Evolutionary conservation across 345 rosid species (phyloP), one percentile per base, ranked within the genome.

Genomic region (Physaria fendleri): DNA sequence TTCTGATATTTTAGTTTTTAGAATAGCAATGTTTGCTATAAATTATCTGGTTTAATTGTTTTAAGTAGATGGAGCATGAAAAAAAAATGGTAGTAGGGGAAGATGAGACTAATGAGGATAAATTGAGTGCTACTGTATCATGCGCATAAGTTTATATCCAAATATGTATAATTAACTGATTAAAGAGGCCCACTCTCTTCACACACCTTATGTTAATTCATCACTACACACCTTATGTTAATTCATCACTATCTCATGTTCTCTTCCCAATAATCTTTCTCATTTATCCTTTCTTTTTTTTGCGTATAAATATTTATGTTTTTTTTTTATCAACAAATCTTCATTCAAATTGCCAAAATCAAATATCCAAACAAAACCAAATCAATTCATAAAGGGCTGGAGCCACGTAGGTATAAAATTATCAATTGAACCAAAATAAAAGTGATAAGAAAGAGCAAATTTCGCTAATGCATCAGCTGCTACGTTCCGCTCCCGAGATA

Each of bases 51-150:
- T 12, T 17, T 37, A 35, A 37, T 25, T 47, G 0, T 16, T 35
- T 9, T 21, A 5, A 21, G 27, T 28, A 38, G 24, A 49, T 44
- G 56, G 10, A 29, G 16, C 48, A 56, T 46, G n/a, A 46, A 39
- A 38, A 18, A 32, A 22, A 24, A 9, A 51, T 34, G 47, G 44
- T 38, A 46, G 54, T 55, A 47, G 46, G 60, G 48, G 60, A 62
- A 63, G 32, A 17, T 55, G 64, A 24, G 47, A 22, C 68, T 61
- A 62, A 48, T 52, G 57, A 53, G 56, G 72, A 63, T 40, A 45
- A 18, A 51, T 66, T 61, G 76, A 79, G 90, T 88, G 90, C 81
- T 67, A 85, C 93, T 81, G 90, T 88, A 73, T 73, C 96, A 88
- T 59, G 72, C 79, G 96, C 85, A 88, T 78, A 78, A 43, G 65